phyloP scores from a whole-genome alignment of 148 eudicot genomes.

The Camellia granthamiana region DNA sequence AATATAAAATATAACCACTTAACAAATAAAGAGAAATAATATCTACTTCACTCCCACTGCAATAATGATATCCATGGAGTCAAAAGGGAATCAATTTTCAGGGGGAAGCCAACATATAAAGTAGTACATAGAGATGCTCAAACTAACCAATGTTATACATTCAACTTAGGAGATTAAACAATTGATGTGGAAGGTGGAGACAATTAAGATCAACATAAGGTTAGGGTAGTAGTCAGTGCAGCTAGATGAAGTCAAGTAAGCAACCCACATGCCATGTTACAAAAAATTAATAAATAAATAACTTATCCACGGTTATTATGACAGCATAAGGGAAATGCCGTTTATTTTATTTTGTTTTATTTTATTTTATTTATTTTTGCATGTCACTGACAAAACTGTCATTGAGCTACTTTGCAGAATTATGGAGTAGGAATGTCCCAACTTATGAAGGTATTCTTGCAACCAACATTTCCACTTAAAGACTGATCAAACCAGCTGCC shows the following conservation, averaged over 20 bases:
- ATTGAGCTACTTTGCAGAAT: background rate
- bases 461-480: conserved; percentile 5
- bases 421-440: background rate
- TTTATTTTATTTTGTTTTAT: background rate
- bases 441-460: background rate
- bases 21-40: background rate
- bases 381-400: background rate
- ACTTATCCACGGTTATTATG: background rate
- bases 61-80: background rate
- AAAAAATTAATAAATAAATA: background rate
- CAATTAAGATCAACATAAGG: background rate
- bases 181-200: background rate
- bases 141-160: background rate
- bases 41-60: conserved; percentile 2
- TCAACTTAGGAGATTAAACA: background rate
- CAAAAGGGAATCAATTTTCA: no score
- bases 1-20: background rate
- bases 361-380: background rate
- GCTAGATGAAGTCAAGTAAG: conserved; percentile 3
- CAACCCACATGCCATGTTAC: background rate
- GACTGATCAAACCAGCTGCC: conserved; percentile 8
- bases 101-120: no score
- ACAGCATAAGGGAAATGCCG: background rate
- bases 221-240: background rate
- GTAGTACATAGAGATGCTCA: background rate